Conservation (phyloP, 2,329 filamentous ascomycete species). For the Eutypa lata region DNA sequence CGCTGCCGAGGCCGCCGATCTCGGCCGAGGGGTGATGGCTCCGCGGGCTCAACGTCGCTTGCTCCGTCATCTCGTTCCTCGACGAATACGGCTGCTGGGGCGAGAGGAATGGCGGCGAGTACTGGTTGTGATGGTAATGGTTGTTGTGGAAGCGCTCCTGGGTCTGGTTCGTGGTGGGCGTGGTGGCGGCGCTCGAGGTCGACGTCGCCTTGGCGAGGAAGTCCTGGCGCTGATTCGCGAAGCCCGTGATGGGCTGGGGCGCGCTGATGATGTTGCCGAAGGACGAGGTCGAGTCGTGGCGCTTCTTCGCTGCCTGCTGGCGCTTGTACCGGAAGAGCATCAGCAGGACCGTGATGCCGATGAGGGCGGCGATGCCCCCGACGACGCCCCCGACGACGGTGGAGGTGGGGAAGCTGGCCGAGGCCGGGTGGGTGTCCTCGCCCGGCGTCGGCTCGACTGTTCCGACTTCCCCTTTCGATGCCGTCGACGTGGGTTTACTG, state of each 20-base stretch:
- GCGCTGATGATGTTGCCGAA: constrained; percentile 28
- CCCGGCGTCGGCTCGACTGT: constrained; percentile 10
- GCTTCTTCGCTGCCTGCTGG: constrained; percentile 3
- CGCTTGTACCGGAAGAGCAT: constrained; percentile 17
- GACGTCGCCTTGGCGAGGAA: constrained; percentile 24
- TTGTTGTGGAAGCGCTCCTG: constrained; percentile 4
- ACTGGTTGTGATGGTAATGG: not conserved
- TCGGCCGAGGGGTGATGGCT: constrained; percentile 27
- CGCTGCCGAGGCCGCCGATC: constrained; percentile 20
- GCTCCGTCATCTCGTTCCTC: constrained; percentile 13
- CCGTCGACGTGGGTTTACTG: constrained; percentile 7
- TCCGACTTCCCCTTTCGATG: constrained; percentile 10
- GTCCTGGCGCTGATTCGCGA: constrained; percentile 20
- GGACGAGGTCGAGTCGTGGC: constrained; percentile 16
- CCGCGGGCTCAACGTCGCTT: constrained; percentile 16
- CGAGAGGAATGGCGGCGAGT: constrained; percentile 17
- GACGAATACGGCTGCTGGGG: constrained; percentile 18
- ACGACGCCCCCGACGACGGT: constrained; percentile 29
- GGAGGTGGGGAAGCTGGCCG: constrained; percentile 17
- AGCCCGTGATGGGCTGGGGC: constrained; percentile 25
- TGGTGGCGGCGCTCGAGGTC: constrained; percentile 15
- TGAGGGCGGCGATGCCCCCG: constrained; percentile 19
- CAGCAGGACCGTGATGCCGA: constrained; percentile 11
- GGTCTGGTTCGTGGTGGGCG: constrained; percentile 9
- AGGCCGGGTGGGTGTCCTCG: constrained; percentile 6